Percentiles rank a stretch among this genome's conserved stretches.
phyloP scores from a whole-genome alignment of 2,329 filamentous ascomycete genomes.

The Apiospora sp. region DNA sequence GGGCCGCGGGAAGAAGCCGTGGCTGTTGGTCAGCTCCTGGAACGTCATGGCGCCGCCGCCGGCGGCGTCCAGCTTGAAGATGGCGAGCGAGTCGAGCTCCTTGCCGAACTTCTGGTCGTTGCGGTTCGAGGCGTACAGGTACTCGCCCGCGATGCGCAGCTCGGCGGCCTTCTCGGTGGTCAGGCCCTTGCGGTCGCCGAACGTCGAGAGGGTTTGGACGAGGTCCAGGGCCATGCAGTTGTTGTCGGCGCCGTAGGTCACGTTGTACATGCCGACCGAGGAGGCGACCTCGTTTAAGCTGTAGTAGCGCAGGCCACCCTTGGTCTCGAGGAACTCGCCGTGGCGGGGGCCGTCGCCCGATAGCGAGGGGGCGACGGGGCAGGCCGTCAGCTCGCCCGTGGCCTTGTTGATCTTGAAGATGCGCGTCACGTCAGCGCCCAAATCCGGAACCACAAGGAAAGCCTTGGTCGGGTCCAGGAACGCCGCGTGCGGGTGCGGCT shows the following conservation, averaged over 20 bases:
- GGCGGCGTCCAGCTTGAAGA: neutral
- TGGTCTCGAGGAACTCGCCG: conserved; percentile 56
- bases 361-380: conserved; percentile 49
- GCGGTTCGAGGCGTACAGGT: conserved; percentile 27
- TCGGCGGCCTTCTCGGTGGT: conserved; percentile 62
- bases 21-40: conserved; percentile 22
- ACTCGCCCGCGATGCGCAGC: conserved; percentile 56
- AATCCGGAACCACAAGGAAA: conserved; percentile 59
- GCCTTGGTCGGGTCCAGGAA: conserved; percentile 57
- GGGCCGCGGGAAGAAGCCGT: conserved; percentile 26
- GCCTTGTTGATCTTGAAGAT: conserved; percentile 57
- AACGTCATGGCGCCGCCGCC: conserved; percentile 17
- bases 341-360: conserved; percentile 62
- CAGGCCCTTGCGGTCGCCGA: conserved; percentile 47
- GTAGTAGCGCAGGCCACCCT: conserved; percentile 45
- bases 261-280: conserved; percentile 57
- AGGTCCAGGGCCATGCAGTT: conserved; percentile 56
- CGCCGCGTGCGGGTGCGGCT: conserved; percentile 61
- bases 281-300: conserved; percentile 59
- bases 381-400: conserved; percentile 55
- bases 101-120: conserved; percentile 27
- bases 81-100: conserved; percentile 26
- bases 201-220: conserved; percentile 56
- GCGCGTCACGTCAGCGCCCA: conserved; percentile 62
- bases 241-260: conserved; percentile 48